Base-by-base conservation (phyloP, 306 rosid genomes). In the Lablab purpureus region DNA sequence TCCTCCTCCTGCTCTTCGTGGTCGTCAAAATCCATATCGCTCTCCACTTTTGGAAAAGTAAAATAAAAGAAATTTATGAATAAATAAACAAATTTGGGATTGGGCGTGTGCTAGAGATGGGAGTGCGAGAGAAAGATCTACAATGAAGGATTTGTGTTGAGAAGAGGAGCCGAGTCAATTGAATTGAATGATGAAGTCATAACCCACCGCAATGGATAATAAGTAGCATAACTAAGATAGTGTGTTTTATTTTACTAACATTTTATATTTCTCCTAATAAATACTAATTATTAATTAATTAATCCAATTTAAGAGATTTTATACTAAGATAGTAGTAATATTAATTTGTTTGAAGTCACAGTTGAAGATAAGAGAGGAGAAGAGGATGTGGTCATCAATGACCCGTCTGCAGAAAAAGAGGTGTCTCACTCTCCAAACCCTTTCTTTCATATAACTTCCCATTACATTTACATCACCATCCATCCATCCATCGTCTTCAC, bases 311-410 rank as follows among this genome's bases (percentile, higher is more conserved):
- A 6, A 41, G 34, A 46, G 4, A 67, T 67, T 43, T 34, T 45
- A 25, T 67, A 12, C 23, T 19, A 19, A 22, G 5, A 7, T 34
- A 25, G 0, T 65, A 14, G 1, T 77, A 15, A 12, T 52, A 45
- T 56, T 25, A 67, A 74, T 63, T 45, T 72, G 56, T 59, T 69
- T 82, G 81, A 62, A 70, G 13, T 19, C 0, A 68, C 43, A 13
- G 70, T 45, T 51, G 81, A 83, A 67, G 87, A 81, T 83, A 80
- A 84, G 84, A 79, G 68, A 66, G 32, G 17, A 80, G 85, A 66
- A 73, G 85, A 89, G 90, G 90, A 81, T 89, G 97, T 89, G 97
- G 97, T 70, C 97, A 88, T 91, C 85, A 89, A 92, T 89, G 78
- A 81, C 81, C 87, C 85, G 75, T 67, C 83, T 81, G 87, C 88